phyloP scores from a whole-genome alignment of 2,329 filamentous ascomycete species.

The Alternaria burnsii region DNA sequence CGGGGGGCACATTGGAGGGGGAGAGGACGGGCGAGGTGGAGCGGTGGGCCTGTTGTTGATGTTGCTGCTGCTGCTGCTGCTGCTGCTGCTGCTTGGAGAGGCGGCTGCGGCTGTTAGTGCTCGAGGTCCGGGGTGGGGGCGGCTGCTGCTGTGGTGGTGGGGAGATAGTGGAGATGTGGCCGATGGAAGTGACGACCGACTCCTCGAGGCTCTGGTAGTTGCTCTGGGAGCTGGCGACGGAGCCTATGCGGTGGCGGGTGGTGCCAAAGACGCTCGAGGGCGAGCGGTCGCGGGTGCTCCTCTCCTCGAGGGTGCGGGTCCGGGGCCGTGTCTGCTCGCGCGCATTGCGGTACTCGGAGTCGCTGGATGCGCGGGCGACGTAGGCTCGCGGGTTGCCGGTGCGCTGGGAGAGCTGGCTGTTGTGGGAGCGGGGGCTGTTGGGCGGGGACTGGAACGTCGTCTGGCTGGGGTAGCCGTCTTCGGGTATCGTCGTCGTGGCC shows the following conservation, averaged over 20 bases:
- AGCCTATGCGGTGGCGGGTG: slow-evolving; percentile 72
- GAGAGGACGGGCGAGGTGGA: slow-evolving; percentile 30
- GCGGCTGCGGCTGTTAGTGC: slow-evolving; percentile 42
- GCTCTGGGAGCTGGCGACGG: slow-evolving; percentile 69
- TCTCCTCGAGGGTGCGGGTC: slow-evolving; percentile 61
- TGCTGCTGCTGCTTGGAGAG: slow-evolving; percentile 41
- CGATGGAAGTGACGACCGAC: slow-evolving; percentile 52
- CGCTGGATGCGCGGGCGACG: slow-evolving; percentile 44
- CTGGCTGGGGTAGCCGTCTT: slow-evolving; percentile 22
- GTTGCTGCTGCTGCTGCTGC: neutral
- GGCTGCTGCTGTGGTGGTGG: slow-evolving; percentile 37
- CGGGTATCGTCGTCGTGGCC: slow-evolving; percentile 26
- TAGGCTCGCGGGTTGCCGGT: slow-evolving; percentile 37
- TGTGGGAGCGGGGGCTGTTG: slow-evolving; percentile 41
- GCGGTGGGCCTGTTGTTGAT: slow-evolving; percentile 7
- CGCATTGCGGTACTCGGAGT: slow-evolving; percentile 44
- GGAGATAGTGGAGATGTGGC: slow-evolving; percentile 52
- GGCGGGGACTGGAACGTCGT: slow-evolving; percentile 37
- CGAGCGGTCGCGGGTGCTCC: slow-evolving; percentile 50
- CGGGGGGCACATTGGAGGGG: slow-evolving; percentile 38
- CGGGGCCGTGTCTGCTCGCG: slow-evolving; percentile 62
- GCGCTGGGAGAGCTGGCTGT: slow-evolving; percentile 28
- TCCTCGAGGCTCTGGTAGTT: slow-evolving; percentile 57
- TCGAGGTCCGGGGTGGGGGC: slow-evolving; percentile 39
- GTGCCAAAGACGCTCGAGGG: slow-evolving; percentile 52